phyloP scores from a whole-genome alignment of 768 basidiomycete species.

The Lactarius psammicola region DNA sequence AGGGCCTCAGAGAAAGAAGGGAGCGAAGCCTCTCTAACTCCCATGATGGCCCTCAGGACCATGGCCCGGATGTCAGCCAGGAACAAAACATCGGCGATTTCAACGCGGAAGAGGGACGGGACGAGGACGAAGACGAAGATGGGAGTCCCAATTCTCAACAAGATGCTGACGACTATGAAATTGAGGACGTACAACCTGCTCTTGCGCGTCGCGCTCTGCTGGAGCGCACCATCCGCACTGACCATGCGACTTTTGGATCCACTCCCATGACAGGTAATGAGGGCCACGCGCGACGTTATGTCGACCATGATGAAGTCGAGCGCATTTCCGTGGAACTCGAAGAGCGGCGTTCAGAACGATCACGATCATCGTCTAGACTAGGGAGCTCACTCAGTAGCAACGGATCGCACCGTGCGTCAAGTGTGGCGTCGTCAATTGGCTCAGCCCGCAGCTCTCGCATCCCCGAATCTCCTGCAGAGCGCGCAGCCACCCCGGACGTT shows the following conservation, averaged over 20 bases:
- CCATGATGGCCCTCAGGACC: neutral
- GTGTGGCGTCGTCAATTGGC: conserved; percentile 23
- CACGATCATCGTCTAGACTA: conserved; percentile 28
- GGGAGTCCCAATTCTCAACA: conserved; percentile 28
- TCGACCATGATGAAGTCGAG: conserved; percentile 58
- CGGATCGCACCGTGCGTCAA: conserved; percentile 23
- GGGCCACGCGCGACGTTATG: conserved; percentile 39
- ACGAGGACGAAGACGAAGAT: conserved; percentile 27
- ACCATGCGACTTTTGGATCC: conserved; percentile 53
- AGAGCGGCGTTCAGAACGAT: conserved; percentile 57
- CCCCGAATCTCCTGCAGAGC: neutral
- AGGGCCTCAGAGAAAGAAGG: conserved; percentile 74
- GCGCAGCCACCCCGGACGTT: neutral
- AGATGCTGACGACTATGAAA: conserved; percentile 29
- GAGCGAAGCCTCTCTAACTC: conserved; percentile 40
- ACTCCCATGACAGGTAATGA: conserved; percentile 29
- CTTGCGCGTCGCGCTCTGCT: conserved; percentile 27
- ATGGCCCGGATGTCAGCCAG: neutral
- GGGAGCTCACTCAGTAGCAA: conserved; percentile 22
- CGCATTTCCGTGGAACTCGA: conserved; percentile 66
- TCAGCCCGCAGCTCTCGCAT: conserved; percentile 3
- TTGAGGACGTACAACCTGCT: conserved; percentile 18
- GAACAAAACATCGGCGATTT: neutral
- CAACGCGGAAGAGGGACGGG: conserved; percentile 30
- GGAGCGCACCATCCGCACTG: conserved; percentile 53